Conservation (phyloP, 768 basidiomycete genomes). For the Rhizopogon vinicolor region DNA sequence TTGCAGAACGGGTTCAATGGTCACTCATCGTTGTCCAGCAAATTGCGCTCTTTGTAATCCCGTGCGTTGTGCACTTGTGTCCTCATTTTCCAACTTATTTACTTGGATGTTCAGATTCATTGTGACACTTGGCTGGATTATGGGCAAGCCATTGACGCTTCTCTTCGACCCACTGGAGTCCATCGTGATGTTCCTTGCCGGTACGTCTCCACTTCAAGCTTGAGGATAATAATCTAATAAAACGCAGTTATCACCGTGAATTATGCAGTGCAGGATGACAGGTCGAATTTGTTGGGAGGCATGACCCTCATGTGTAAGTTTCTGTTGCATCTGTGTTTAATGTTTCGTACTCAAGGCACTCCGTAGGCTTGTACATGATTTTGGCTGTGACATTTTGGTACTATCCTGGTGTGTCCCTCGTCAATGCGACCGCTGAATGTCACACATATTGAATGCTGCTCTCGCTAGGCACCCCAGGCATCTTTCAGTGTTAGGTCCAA, state of each 20-base stretch:
- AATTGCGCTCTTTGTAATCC: constrained; percentile 49
- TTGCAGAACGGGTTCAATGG: constrained; percentile 71
- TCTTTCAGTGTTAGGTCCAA: background rate
- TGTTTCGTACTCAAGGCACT: constrained; percentile 1
- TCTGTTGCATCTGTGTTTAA: background rate
- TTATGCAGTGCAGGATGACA: constrained; percentile 81
- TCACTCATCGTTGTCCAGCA: constrained; percentile 50
- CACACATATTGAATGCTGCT: background rate
- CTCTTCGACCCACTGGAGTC: constrained; percentile 81
- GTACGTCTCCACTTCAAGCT: constrained; percentile 9
- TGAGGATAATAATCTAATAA: too few relatives aligned
- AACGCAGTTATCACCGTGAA: constrained; percentile 76
- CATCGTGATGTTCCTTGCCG: constrained; percentile 14
- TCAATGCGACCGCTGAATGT: too few relatives aligned
- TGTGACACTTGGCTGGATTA: constrained; percentile 75
- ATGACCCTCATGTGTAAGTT: constrained; percentile 63
- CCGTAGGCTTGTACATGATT: constrained; percentile 47
- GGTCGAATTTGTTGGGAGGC: constrained; percentile 88
- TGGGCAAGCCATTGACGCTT: constrained; percentile 42
- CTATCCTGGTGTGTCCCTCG: constrained; percentile 35
- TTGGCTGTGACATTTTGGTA: constrained; percentile 52
- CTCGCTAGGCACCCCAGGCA: background rate
- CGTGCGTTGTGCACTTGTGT: too few relatives aligned
- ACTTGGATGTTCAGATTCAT: constrained; percentile 45
- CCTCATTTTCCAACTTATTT: background rate